These are phyloP conservation scores for Asterionellopsis glacialis DNA, from an alignment of 108 stramenopile species.

Conservation along the genomic window DNA sequence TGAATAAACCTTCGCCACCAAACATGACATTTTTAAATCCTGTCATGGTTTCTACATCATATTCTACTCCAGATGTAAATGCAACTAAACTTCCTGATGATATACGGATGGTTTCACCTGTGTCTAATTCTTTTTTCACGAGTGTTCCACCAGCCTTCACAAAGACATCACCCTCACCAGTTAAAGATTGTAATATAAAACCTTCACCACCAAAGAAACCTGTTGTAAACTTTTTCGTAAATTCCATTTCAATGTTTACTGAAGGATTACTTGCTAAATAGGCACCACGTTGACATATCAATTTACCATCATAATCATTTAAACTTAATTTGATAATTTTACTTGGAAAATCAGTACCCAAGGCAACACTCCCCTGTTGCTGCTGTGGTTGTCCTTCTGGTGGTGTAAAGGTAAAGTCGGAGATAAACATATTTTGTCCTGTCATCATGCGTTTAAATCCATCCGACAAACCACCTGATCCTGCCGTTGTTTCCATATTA, in stretches of 20 bases:
- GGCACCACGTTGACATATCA: conserved; percentile 83
- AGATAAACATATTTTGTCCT: conserved; percentile 83
- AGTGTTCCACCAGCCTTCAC: conserved; percentile 80
- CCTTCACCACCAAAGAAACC: conserved; percentile 92
- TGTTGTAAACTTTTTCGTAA: conserved; percentile 63
- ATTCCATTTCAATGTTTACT: conserved; percentile 76
- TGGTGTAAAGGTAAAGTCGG: conserved; percentile 64
- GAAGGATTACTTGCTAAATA: conserved; percentile 74
- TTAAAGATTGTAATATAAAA: conserved; percentile 79
- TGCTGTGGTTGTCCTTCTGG: conserved; percentile 6
- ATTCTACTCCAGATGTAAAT: conserved; percentile 65
- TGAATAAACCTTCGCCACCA: conserved; percentile 86
- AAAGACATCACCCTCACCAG: conserved; percentile 76
- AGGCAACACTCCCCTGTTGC: conserved; percentile 48
- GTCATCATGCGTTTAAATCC: conserved; percentile 71
- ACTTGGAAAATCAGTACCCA: conserved; percentile 84
- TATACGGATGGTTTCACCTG: conserved; percentile 73
- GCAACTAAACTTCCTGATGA: conserved; percentile 79
- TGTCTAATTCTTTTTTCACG: conserved; percentile 53
- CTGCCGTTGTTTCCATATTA: conserved; percentile 49
- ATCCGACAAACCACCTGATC: conserved; percentile 39
- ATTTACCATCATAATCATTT: conserved; percentile 58
- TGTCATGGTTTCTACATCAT: conserved; percentile 75
- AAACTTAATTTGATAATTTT: conserved; percentile 74
- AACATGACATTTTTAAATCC: conserved; percentile 88